Conservation (phyloP, 73 alveolate species). For the Uronychia setigera region DNA sequence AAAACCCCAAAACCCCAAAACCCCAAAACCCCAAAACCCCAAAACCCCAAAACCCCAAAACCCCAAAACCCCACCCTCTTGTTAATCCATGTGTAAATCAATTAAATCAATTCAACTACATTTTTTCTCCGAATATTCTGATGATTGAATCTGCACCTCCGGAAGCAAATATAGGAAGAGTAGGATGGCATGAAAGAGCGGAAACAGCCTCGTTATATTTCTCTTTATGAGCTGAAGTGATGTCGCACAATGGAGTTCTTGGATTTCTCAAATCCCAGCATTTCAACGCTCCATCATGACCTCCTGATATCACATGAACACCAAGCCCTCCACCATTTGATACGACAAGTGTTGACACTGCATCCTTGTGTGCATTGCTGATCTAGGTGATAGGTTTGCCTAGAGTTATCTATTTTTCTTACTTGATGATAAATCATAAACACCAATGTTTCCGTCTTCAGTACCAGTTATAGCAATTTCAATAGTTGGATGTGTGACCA, state of each 20-base stretch:
- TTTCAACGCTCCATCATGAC: conserved; percentile 86
- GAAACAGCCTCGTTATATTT: conserved; percentile 82
- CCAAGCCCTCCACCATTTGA: conserved; percentile 42
- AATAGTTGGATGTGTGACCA: conserved; percentile 5
- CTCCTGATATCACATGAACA: conserved; percentile 69
- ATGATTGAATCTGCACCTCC: conserved; percentile 58
- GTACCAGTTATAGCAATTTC: conserved; percentile 9
- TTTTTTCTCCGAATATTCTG: conserved; percentile 42
- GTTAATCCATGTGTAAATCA: no score
- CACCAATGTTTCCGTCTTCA: conserved; percentile 5
- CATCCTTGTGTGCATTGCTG: conserved; percentile 15
- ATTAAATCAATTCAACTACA: no score
- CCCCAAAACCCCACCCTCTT: no score
- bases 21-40: no score
- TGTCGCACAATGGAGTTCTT: conserved; percentile 51
- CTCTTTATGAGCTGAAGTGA: conserved; percentile 77
- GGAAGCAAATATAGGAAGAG: conserved; percentile 32
- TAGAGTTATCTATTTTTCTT: neutral
- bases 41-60: no score
- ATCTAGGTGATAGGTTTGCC: neutral
- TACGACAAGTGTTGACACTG: conserved; percentile 32
- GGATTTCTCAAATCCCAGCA: conserved; percentile 86
- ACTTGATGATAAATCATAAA: neutral
- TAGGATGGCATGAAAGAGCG: conserved; percentile 28
- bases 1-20: no score